These are phyloP conservation scores for Alternaria incomplexa DNA, from an alignment of 2,329 filamentous ascomycete genomes.

Conservation along the genomic window DNA sequence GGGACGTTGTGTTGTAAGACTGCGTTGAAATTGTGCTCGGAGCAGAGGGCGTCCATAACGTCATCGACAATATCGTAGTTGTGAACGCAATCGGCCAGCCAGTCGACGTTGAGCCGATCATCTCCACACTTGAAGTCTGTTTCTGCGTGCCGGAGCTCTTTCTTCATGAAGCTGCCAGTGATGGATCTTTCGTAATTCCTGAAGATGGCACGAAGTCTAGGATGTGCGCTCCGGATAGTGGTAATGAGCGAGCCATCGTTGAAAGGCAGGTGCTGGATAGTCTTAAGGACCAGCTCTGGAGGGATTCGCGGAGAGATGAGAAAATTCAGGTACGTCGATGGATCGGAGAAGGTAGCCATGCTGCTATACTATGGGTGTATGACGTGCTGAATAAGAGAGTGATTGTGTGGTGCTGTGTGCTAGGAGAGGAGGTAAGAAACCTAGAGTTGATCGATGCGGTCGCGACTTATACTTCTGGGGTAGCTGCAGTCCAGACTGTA, in stretches of 20 bases:
- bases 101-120: constrained; percentile 19
- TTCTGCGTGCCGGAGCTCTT: constrained; percentile 35
- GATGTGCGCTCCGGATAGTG: constrained; percentile 25
- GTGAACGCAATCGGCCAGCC: constrained; percentile 35
- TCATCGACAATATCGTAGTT: constrained; percentile 40
- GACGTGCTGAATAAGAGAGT: neutral
- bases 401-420: neutral
- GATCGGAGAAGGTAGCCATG: constrained; percentile 10
- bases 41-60: constrained; percentile 38
- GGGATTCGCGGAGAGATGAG: constrained; percentile 29
- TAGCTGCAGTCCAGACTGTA: neutral
- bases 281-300: constrained; percentile 35
- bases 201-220: constrained; percentile 26
- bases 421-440: neutral
- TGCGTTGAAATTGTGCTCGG: constrained; percentile 32
- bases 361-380: neutral
- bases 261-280: constrained; percentile 34
- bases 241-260: constrained; percentile 25
- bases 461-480: neutral
- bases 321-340: constrained; percentile 3
- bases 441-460: neutral
- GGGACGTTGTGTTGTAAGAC: constrained; percentile 34
- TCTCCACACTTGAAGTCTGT: constrained; percentile 33
- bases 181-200: constrained; percentile 35
- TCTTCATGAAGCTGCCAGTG: constrained; percentile 26